Percentiles rank a stretch among this genome's conserved stretches.
phyloP scores from a whole-genome alignment of 139 green algal species.

The Haematococcus lacustris region DNA sequence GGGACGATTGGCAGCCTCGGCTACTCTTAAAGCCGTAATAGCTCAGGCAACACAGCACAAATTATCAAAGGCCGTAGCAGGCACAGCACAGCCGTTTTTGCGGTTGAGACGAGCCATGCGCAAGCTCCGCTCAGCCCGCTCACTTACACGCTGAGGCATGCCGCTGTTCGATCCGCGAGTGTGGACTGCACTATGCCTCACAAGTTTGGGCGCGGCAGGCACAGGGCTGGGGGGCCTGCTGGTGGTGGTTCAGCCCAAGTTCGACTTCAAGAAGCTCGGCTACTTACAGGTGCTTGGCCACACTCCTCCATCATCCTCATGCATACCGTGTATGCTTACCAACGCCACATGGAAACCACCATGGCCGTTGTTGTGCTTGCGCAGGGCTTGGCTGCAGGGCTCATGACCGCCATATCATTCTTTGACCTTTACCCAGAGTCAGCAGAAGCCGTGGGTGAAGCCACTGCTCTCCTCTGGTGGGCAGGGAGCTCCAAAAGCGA shows the following conservation, averaged over 20 bases:
- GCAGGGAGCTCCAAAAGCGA: neutral
- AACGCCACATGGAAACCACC: too few relatives aligned
- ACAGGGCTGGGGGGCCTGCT: slow-evolving; percentile 58
- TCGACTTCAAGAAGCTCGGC: slow-evolving; percentile 49
- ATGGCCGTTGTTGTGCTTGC: neutral
- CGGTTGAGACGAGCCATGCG: too few relatives aligned
- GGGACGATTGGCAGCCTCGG: too few relatives aligned
- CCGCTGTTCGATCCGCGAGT: slow-evolving; percentile 12
- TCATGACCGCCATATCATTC: slow-evolving; percentile 70
- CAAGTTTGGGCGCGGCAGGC: slow-evolving; percentile 39
- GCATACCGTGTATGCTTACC: too few relatives aligned
- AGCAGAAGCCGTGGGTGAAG: slow-evolving; percentile 50
- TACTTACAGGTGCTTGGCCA: slow-evolving; percentile 43
- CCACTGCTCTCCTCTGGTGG: slow-evolving; percentile 40
- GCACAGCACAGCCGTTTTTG: too few relatives aligned
- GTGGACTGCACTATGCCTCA: slow-evolving; percentile 35
- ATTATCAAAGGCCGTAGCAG: too few relatives aligned
- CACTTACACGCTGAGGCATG: too few relatives aligned
- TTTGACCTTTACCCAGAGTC: slow-evolving; percentile 64
- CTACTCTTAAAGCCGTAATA: too few relatives aligned
- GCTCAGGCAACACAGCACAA: too few relatives aligned
- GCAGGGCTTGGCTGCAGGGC: slow-evolving; percentile 60
- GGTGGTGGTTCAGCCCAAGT: slow-evolving; percentile 56
- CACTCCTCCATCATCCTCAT: neutral
- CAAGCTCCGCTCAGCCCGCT: too few relatives aligned